Evolutionary conservation across 1,139 yeast genomes (phyloP).

Genomic region (Pneumocystis canis): DNA sequence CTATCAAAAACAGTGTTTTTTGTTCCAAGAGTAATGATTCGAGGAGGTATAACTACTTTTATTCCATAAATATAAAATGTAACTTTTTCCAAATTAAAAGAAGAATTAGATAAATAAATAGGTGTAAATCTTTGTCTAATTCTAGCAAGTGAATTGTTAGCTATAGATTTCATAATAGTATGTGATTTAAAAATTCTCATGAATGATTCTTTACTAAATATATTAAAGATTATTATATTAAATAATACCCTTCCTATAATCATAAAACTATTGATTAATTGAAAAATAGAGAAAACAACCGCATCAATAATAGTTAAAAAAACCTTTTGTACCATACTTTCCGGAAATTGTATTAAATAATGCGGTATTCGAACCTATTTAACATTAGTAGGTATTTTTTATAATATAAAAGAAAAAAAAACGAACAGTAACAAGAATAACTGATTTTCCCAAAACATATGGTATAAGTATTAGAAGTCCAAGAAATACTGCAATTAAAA

Average conservation of each 20-base stretch:
- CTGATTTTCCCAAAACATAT: slow-evolving; percentile 19
- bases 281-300: background rate
- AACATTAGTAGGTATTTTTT: background rate
- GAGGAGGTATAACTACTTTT: background rate
- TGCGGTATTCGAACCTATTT: background rate
- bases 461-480: slow-evolving; percentile 19
- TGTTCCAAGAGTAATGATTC: background rate
- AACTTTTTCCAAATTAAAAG: background rate
- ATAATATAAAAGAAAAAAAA: slow-evolving; percentile 7
- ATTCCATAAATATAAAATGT: background rate
- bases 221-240: background rate
- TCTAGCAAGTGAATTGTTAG: background rate
- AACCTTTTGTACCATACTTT: background rate
- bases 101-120: background rate
- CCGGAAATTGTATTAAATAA: background rate
- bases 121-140: background rate
- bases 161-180: background rate
- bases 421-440: slow-evolving; percentile 8
- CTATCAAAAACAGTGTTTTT: background rate
- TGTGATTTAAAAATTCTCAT: background rate
- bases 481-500: slow-evolving; percentile 15
- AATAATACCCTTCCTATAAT: background rate
- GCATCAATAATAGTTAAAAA: background rate
- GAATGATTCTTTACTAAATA: background rate
- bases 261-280: background rate